Conservation (phyloP, 2,329 filamentous ascomycete species). For the Orbilia ellipsospora region DNA sequence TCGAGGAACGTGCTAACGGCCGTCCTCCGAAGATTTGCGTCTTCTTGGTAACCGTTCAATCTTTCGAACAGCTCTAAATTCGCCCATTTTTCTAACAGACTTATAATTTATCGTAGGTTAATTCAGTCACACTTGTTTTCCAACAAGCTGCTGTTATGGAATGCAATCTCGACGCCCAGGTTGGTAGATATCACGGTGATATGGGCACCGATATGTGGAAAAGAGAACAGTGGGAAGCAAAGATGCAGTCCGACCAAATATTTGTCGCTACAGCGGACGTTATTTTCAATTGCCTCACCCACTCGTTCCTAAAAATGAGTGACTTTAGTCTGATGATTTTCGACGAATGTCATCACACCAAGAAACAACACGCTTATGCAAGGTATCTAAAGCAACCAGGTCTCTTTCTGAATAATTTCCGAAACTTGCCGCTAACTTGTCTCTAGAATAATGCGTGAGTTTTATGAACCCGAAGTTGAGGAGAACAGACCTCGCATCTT, state of each 20-base stretch:
- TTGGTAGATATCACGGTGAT: constrained; percentile 79
- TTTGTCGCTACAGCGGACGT: constrained; percentile 94
- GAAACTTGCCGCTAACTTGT: constrained; percentile 40
- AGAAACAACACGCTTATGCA: constrained; percentile 91
- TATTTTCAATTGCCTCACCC: constrained; percentile 79
- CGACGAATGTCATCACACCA: constrained; percentile 95
- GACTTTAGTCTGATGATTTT: constrained; percentile 92
- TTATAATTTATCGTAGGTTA: constrained; percentile 65
- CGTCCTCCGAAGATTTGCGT: constrained; percentile 76
- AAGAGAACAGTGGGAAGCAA: constrained; percentile 63
- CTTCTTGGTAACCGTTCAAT: constrained; percentile 74
- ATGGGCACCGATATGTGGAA: constrained; percentile 73
- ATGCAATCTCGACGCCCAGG: constrained; percentile 80
- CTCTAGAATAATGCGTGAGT: constrained; percentile 81
- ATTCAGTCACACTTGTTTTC: constrained; percentile 88
- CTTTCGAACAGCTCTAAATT: not conserved
- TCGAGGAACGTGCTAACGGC: constrained; percentile 74
- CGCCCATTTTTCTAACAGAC: not conserved
- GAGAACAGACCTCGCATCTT: constrained; percentile 77
- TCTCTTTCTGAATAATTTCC: not conserved
- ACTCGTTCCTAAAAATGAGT: constrained; percentile 81
- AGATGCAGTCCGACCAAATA: constrained; percentile 69
- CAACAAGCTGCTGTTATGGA: constrained; percentile 87
- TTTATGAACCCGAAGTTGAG: constrained; percentile 71
- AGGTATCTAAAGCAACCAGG: constrained; percentile 62